phyloP scores from a whole-genome alignment of 2,329 filamentous ascomycete genomes.

The Monilinia laxa region DNA sequence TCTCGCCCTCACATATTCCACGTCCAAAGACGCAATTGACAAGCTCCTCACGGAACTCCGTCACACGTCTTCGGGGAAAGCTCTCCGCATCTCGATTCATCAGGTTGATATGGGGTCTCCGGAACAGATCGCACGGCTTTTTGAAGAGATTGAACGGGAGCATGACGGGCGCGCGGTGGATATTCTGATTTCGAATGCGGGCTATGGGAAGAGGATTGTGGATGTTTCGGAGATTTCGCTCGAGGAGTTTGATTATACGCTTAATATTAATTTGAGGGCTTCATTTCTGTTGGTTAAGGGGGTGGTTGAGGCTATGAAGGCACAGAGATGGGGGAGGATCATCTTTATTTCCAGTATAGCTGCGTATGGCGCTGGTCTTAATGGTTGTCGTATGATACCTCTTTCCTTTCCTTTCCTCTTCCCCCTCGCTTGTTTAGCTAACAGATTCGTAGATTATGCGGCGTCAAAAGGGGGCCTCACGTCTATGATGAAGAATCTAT shows the following conservation, averaged over 20 bases:
- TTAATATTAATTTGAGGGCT: constrained; percentile 35
- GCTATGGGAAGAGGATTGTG: constrained; percentile 60
- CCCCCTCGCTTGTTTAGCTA: background rate
- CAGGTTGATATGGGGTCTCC: constrained; percentile 57
- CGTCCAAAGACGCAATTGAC: constrained; percentile 46
- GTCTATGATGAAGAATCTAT: constrained; percentile 49
- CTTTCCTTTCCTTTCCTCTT: background rate
- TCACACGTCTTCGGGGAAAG: constrained; percentile 41
- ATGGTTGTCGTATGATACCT: constrained; percentile 34
- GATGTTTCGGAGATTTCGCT: constrained; percentile 36
- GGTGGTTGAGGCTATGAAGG: constrained; percentile 41
- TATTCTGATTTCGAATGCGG: constrained; percentile 66
- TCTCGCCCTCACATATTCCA: constrained; percentile 60
- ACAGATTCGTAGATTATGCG: constrained; percentile 31
- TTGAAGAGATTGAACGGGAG: constrained; percentile 51
- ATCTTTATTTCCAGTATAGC: constrained; percentile 35
- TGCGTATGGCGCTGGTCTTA: constrained; percentile 33
- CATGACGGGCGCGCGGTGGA: constrained; percentile 53
- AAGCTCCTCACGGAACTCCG: constrained; percentile 41
- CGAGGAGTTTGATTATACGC: constrained; percentile 35
- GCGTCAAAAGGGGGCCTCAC: constrained; percentile 47
- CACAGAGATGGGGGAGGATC: constrained; percentile 42
- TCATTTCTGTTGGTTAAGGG: constrained; percentile 36
- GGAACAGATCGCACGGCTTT: constrained; percentile 54
- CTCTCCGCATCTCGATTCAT: constrained; percentile 52